Conservation (phyloP, 73 alveolate genomes). For the Paramecium pentaurelia region DNA sequence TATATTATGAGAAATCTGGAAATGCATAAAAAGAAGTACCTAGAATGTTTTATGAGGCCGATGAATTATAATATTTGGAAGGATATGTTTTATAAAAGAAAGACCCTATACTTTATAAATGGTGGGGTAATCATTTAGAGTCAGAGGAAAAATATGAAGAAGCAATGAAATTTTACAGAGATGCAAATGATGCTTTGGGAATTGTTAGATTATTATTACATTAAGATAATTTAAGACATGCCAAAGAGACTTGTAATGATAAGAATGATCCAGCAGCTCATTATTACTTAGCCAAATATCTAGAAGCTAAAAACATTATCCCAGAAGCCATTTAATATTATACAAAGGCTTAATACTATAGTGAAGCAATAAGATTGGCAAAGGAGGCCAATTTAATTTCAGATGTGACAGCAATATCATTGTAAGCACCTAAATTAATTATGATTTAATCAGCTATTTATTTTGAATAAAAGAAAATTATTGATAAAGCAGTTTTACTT, state of each 20-base stretch:
- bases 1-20: constrained; percentile 77
- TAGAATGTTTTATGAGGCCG: constrained; percentile 88
- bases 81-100: constrained; percentile 76
- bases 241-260: constrained; percentile 81
- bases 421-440: constrained; percentile 80
- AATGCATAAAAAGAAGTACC: constrained; percentile 89
- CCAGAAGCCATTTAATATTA: constrained; percentile 91
- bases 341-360: constrained; percentile 89
- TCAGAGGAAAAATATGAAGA: constrained; percentile 78
- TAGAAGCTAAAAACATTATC: constrained; percentile 80
- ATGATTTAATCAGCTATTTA: constrained; percentile 90
- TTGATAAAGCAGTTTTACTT: constrained; percentile 88
- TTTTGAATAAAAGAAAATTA: constrained; percentile 88
- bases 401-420: constrained; percentile 85
- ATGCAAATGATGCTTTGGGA: constrained; percentile 70
- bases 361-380: constrained; percentile 96
- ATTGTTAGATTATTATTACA: constrained; percentile 76
- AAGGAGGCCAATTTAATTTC: constrained; percentile 84
- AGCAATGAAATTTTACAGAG: constrained; percentile 84
- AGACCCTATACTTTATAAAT: constrained; percentile 84
- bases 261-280: constrained; percentile 92
- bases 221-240: constrained; percentile 79
- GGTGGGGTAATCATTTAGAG: constrained; percentile 97
- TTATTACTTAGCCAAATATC: constrained; percentile 84
- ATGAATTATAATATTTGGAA: constrained; percentile 76